A percentile compares a stretch with the other conserved stretches of the same genome.
phyloP scores from a whole-genome alignment of 1,284 basidiomycete genomes.

The Rugosomyces carneus region DNA sequence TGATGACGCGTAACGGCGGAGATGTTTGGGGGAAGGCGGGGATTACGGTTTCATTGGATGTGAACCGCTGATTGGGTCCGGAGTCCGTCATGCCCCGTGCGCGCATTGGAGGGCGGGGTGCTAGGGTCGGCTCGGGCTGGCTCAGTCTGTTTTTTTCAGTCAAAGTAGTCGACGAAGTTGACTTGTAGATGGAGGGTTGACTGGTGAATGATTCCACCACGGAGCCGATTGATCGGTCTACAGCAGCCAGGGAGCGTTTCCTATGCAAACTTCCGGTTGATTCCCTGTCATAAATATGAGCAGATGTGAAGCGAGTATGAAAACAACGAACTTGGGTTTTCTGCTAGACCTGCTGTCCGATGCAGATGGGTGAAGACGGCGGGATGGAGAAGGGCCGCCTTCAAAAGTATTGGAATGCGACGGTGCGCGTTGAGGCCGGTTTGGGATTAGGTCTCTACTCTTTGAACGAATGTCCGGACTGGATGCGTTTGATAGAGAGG shows the following conservation, averaged over 20 bases:
- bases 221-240: slow-evolving; percentile 16
- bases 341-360: slow-evolving; percentile 15
- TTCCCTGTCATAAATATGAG: slow-evolving; percentile 10
- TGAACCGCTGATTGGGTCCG: slow-evolving; percentile 21
- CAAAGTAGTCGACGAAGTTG: slow-evolving; percentile 19
- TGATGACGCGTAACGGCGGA: slow-evolving; percentile 21
- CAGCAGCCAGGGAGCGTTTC: slow-evolving; percentile 16
- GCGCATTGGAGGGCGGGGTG: slow-evolving; percentile 32
- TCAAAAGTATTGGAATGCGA: slow-evolving; percentile 39
- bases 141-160: slow-evolving; percentile 21
- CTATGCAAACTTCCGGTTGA: slow-evolving; percentile 17
- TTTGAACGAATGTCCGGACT: slow-evolving; percentile 38
- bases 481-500: slow-evolving; percentile 48
- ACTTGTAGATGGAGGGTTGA: slow-evolving; percentile 13
- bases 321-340: slow-evolving; percentile 21
- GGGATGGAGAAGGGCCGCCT: slow-evolving; percentile 21
- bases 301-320: neutral
- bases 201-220: slow-evolving; percentile 18
- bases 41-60: slow-evolving; percentile 17
- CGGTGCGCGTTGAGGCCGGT: slow-evolving; percentile 49
- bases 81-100: slow-evolving; percentile 50
- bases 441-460: slow-evolving; percentile 28
- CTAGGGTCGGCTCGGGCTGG: slow-evolving; percentile 24
- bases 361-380: slow-evolving; percentile 5
- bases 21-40: slow-evolving; percentile 7